phyloP scores from a whole-genome alignment of 495 filamentous ascomycete species.

The Aspergillus sparsus region DNA sequence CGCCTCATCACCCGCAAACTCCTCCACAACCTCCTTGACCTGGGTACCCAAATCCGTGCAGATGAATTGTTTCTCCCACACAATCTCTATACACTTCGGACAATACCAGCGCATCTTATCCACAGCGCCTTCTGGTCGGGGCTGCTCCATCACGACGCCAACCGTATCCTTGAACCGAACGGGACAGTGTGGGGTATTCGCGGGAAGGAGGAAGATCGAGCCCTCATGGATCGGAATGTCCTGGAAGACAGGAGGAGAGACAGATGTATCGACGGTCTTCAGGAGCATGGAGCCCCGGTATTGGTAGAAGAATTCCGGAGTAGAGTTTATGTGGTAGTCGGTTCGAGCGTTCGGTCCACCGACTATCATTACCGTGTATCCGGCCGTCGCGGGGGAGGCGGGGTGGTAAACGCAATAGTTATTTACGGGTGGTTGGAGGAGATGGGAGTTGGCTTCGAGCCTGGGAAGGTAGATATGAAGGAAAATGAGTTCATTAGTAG shows the following conservation, averaged over 20 bases:
- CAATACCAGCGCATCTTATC: slow-evolving; percentile 91
- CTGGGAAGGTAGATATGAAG: slow-evolving; percentile 42
- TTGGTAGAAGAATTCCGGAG: slow-evolving; percentile 98
- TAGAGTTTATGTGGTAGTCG: slow-evolving; percentile 98
- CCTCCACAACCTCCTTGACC: slow-evolving; percentile 90
- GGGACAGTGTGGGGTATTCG: slow-evolving; percentile 84
- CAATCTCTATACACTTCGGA: slow-evolving; percentile 62
- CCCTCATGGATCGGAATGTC: slow-evolving; percentile 91
- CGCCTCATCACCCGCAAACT: slow-evolving; percentile 69
- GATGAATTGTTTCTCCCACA: slow-evolving; percentile 84
- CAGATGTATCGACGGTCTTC: slow-evolving; percentile 73
- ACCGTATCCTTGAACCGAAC: slow-evolving; percentile 69
- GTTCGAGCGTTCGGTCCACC: slow-evolving; percentile 95
- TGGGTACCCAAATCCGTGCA: slow-evolving; percentile 95
- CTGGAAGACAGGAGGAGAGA: slow-evolving; percentile 58
- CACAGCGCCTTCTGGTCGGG: slow-evolving; percentile 63
- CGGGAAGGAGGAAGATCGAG: slow-evolving; percentile 90
- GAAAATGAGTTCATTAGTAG: too few relatives aligned
- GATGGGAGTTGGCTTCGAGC: slow-evolving; percentile 89
- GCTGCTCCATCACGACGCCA: slow-evolving; percentile 89
- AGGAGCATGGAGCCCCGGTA: slow-evolving; percentile 91
- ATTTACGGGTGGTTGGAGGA: slow-evolving; percentile 93
- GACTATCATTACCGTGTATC: slow-evolving; percentile 70
- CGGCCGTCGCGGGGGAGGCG: slow-evolving; percentile 41
- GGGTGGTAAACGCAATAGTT: slow-evolving; percentile 94